These are phyloP conservation scores for Suillus discolor DNA, from an alignment of 768 basidiomycete genomes.

Conservation along the genomic window DNA sequence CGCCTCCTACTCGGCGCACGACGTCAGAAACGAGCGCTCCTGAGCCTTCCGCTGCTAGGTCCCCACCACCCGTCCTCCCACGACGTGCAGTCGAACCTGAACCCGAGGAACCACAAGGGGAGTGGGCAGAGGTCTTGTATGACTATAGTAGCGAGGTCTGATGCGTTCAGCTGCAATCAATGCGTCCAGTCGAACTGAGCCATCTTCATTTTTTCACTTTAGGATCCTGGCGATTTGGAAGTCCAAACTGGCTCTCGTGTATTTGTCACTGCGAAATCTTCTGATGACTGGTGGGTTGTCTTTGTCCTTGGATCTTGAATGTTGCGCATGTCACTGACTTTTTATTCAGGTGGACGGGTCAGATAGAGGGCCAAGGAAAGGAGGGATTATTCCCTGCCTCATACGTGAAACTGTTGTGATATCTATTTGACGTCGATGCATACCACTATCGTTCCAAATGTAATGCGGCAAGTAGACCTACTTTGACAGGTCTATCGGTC, in stretches of 20 bases:
- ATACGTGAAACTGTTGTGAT: conserved; percentile 62
- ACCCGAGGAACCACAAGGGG: conserved; percentile 47
- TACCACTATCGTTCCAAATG: neutral
- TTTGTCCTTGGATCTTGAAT: conserved; percentile 2
- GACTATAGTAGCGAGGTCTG: conserved; percentile 68
- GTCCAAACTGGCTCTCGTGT: conserved; percentile 60
- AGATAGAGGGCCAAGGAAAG: conserved; percentile 57
- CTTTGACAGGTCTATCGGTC: neutral
- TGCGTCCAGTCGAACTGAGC: neutral
- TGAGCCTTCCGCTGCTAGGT: conserved; percentile 18
- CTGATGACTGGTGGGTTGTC: conserved; percentile 70
- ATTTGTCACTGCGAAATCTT: conserved; percentile 64
- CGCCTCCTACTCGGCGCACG: conserved; percentile 53
- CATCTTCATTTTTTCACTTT: conserved; percentile 9
- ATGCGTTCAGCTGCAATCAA: neutral
- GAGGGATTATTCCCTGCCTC: conserved; percentile 68
- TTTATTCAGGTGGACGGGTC: conserved; percentile 64
- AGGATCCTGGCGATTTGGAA: conserved; percentile 73
- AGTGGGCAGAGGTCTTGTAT: conserved; percentile 81
- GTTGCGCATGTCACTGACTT: conserved; percentile 12
- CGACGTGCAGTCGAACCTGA: conserved; percentile 21
- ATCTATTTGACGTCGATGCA: neutral
- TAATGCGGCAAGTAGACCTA: neutral
- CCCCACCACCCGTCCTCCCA: conserved; percentile 27
- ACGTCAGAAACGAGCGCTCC: conserved; percentile 22